Conservation (phyloP, 768 basidiomycete genomes). For the Grammothele lineata region DNA sequence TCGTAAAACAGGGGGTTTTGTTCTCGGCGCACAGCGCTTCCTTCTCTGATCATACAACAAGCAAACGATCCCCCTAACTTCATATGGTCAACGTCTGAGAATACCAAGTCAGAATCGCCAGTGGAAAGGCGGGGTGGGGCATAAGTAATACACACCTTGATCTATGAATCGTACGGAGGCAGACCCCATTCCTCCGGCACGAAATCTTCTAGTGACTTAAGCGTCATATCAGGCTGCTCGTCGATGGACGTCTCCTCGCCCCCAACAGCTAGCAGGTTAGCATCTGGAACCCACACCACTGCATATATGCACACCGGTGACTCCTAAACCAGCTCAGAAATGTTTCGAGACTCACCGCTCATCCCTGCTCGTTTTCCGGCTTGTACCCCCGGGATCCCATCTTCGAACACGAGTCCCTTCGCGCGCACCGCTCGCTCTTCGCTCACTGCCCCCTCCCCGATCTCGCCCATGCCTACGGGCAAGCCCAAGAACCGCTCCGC, state of each 20-base stretch:
- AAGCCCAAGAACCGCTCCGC: conserved; percentile 56
- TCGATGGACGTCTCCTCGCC: conserved; percentile 41
- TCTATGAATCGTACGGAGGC: conserved; percentile 50
- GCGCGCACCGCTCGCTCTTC: conserved; percentile 41
- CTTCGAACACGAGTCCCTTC: conserved; percentile 79
- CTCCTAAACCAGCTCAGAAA: background rate
- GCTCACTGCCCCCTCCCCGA: conserved; percentile 28
- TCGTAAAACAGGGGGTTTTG: too few relatives aligned
- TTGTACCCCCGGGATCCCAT: conserved; percentile 70
- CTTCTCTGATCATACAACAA: too few relatives aligned
- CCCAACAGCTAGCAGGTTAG: conserved; percentile 45
- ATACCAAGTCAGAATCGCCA: too few relatives aligned
- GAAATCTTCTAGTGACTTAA: conserved; percentile 67
- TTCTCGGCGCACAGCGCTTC: too few relatives aligned
- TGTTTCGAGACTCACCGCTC: conserved; percentile 51
- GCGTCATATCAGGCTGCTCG: conserved; percentile 55
- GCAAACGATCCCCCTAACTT: too few relatives aligned
- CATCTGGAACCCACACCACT: conserved; percentile 88
- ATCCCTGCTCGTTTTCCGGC: conserved; percentile 84
- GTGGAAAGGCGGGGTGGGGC: too few relatives aligned
- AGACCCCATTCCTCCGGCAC: conserved; percentile 82
- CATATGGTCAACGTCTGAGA: too few relatives aligned
- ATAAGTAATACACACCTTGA: too few relatives aligned
- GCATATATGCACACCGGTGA: background rate
- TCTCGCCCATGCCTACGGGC: conserved; percentile 45